phyloP scores from a whole-genome alignment of 2,329 filamentous ascomycete species.

The Cercospora janseana region DNA sequence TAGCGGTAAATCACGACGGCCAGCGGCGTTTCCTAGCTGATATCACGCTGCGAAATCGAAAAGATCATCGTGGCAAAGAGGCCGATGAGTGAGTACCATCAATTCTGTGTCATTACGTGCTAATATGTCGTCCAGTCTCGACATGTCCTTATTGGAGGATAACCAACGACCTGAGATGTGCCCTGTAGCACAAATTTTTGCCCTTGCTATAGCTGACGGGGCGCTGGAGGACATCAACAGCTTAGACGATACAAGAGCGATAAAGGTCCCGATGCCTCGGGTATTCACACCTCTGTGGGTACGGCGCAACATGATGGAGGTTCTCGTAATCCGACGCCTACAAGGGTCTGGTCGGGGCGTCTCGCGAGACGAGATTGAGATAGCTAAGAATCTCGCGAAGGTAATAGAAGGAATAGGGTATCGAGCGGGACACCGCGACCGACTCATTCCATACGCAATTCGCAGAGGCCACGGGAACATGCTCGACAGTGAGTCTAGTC shows the following conservation, averaged over 20 bases:
- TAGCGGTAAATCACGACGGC: background rate
- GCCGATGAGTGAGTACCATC: background rate
- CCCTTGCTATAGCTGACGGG: conserved; percentile 15
- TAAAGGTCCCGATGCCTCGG: background rate
- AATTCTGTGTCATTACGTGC: background rate
- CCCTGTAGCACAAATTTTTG: conserved; percentile 14
- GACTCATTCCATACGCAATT: conserved; percentile 11
- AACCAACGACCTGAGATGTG: background rate
- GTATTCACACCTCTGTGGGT: background rate
- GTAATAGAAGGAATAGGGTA: conserved; percentile 1
- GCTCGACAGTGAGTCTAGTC: conserved; percentile 16
- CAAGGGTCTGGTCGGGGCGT: background rate
- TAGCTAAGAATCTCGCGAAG: background rate
- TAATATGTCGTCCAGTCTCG: background rate
- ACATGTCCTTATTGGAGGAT: conserved; percentile 5
- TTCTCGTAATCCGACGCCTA: conserved; percentile 6
- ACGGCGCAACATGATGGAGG: background rate
- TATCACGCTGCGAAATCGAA: conserved; percentile 13
- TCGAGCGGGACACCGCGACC: conserved; percentile 14
- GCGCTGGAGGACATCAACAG: conserved; percentile 8
- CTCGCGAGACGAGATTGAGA: conserved; percentile 3
- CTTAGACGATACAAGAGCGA: conserved; percentile 4
- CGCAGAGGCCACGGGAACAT: conserved; percentile 14
- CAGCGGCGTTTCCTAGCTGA: background rate
- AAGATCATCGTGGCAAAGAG: background rate